phyloP scores from a whole-genome alignment of 2,329 filamentous ascomycete genomes.

The Talaromyces funiculosus region DNA sequence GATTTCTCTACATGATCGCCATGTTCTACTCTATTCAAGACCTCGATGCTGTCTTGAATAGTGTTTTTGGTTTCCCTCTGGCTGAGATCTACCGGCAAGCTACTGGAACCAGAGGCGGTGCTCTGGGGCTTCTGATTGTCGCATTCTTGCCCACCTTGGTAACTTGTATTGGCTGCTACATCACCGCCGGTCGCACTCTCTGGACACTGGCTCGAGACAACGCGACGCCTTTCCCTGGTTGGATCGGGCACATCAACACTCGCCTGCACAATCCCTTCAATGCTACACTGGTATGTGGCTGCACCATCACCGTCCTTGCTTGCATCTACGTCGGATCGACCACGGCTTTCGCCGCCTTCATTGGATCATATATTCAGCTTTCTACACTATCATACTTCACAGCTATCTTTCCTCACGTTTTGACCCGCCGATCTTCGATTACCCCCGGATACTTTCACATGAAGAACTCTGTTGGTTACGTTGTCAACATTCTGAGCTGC shows the following conservation, averaged over 20 bases:
- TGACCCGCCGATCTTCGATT: constrained; percentile 49
- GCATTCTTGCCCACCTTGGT: constrained; percentile 52
- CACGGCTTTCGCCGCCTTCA: constrained; percentile 53
- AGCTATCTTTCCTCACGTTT: constrained; percentile 49
- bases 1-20: constrained; percentile 46
- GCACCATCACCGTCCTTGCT: constrained; percentile 50
- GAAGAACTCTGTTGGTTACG: constrained; percentile 44
- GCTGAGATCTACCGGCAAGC: constrained; percentile 47
- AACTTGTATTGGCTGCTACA: constrained; percentile 51
- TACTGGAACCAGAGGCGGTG: constrained; percentile 45
- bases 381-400: constrained; percentile 51
- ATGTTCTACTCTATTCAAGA: constrained; percentile 49
- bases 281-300: constrained; percentile 51
- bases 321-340: constrained; percentile 52
- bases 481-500: constrained; percentile 47
- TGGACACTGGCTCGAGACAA: constrained; percentile 57
- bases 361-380: constrained; percentile 55
- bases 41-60: constrained; percentile 35
- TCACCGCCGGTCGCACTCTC: constrained; percentile 57
- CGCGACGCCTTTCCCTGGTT: constrained; percentile 52
- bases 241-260: constrained; percentile 51
- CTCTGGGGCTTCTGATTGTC: constrained; percentile 55
- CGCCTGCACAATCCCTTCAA: constrained; percentile 55
- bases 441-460: constrained; percentile 51
- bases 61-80: constrained; percentile 40